phyloP scores from a whole-genome alignment of 2,329 filamentous ascomycete species.

The Chaetomium globosum region DNA sequence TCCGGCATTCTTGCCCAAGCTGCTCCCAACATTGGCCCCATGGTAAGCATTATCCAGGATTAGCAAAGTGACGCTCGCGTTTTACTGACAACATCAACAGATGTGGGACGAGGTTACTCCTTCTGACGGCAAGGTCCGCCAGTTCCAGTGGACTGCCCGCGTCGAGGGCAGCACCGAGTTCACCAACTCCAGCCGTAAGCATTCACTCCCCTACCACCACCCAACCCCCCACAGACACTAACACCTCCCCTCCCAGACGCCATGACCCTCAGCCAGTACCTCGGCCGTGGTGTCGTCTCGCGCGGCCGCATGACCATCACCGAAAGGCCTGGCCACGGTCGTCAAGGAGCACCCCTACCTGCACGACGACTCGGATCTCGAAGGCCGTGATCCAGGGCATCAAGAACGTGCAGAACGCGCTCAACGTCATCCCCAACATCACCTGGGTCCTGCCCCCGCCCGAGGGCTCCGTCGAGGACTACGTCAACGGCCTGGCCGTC shows the following conservation, averaged over 20 bases:
- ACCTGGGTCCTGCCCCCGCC: constrained; percentile 59
- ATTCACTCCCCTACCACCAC: not conserved
- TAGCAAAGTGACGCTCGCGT: not conserved
- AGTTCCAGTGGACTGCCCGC: constrained; percentile 63
- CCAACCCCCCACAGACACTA: not conserved
- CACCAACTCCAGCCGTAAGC: constrained; percentile 37
- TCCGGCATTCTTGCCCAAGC: constrained; percentile 66
- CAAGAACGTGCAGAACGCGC: constrained; percentile 59
- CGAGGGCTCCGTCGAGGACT: constrained; percentile 57
- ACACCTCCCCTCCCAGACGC: constrained; percentile 42
- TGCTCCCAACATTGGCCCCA: constrained; percentile 66
- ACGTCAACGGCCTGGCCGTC: constrained; percentile 53
- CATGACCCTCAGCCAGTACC: constrained; percentile 62
- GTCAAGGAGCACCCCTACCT: constrained; percentile 64
- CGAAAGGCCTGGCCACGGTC: constrained; percentile 57
- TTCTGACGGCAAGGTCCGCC: constrained; percentile 61
- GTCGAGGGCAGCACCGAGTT: constrained; percentile 39
- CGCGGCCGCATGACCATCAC: constrained; percentile 64
- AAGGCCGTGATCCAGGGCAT: constrained; percentile 67
- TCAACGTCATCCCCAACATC: constrained; percentile 57
- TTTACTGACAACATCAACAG: constrained; percentile 30
- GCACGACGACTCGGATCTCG: constrained; percentile 59
- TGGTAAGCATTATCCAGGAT: constrained; percentile 39
- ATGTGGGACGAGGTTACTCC: constrained; percentile 60
- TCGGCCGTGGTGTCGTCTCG: constrained; percentile 65